Evolutionary conservation across 164 flowering plant genomes (phyloP), one percentile per base, ranked within the genome.

Genomic region (Magnolia changhungtana): DNA sequence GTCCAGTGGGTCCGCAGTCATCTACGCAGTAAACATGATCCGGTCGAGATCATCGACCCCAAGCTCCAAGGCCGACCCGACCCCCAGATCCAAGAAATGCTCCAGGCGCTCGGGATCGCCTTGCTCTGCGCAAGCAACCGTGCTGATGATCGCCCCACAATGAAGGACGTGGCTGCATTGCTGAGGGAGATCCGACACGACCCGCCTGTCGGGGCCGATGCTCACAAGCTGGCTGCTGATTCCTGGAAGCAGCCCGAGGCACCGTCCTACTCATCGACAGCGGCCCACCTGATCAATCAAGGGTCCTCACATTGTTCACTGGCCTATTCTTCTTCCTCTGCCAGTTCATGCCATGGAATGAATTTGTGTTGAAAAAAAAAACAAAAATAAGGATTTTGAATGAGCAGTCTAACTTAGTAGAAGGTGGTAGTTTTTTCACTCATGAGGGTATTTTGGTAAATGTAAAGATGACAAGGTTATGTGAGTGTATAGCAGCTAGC

Each of bases 91-190:
- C 93, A 92, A 49, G 98, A 94, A 78, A 96, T 94, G 96, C 86
- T 92, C 3, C 99, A 96, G 74, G 91, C 96, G n/a, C 79, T 96
- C 18, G 95, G 96, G 0, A 93, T 96, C 29, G 83, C 98, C 13
- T 83, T 93, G 18, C 86, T 96, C 19, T 96, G 99, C 69, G 78
- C 92, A 19, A 89, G 89, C 81, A 81, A 79, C 14, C 76, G 89
- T 16, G 82, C 91, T 13, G 82, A 81, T 10, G 98, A 96, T 70
- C 92, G 99, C 7, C 99, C 98, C 0, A 82, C 74, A 59, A 96
- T 96, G 98, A 94, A 91, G 72, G 98, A 96, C 71, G 91, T 92
- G 0, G 98, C 91, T 0, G 98, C 98, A 0, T 89, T 96, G 92
- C 98, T 96, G 45, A 88, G 83, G 73, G 98, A 90, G 78, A 96